Conservation (phyloP, 1,139 yeast species). For the Candida frijolesensis region DNA sequence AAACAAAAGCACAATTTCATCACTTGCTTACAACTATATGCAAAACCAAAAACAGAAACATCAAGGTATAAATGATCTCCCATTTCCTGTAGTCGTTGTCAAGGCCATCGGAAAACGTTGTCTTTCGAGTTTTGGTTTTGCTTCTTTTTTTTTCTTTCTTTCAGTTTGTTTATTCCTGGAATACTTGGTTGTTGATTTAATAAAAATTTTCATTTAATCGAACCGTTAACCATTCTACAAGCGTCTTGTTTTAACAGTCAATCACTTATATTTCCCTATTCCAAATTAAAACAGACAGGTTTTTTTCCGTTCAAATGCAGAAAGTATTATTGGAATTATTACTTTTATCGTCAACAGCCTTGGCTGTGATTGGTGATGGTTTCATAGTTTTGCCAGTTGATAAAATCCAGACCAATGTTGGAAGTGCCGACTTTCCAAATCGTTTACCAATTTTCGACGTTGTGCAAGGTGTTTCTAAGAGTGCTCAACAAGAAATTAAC, state of each 20-base stretch:
- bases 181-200: not conserved
- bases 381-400: conserved; percentile 11
- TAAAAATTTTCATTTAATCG: not conserved
- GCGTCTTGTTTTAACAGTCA: not conserved
- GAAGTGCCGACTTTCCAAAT: conserved; percentile 5
- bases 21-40: not conserved
- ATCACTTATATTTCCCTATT: not conserved
- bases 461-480: not conserved
- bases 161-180: too few relatives aligned
- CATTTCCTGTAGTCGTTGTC: not conserved
- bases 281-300: too few relatives aligned
- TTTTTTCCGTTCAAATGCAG: not conserved
- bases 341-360: conserved; percentile 8
- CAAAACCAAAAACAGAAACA: not conserved
- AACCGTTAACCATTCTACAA: not conserved
- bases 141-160: not conserved
- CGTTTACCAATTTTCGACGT: conserved; percentile 8
- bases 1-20: conserved; percentile 2
- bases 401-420: conserved; percentile 9
- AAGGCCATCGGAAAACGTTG: too few relatives aligned
- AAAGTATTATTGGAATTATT: conserved; percentile 4
- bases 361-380: conserved; percentile 13
- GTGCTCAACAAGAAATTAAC: conserved; percentile 4
- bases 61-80: not conserved
- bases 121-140: not conserved